Conservation (phyloP, 1,139 yeast species). For the Saccharomyces hybrid region DNA sequence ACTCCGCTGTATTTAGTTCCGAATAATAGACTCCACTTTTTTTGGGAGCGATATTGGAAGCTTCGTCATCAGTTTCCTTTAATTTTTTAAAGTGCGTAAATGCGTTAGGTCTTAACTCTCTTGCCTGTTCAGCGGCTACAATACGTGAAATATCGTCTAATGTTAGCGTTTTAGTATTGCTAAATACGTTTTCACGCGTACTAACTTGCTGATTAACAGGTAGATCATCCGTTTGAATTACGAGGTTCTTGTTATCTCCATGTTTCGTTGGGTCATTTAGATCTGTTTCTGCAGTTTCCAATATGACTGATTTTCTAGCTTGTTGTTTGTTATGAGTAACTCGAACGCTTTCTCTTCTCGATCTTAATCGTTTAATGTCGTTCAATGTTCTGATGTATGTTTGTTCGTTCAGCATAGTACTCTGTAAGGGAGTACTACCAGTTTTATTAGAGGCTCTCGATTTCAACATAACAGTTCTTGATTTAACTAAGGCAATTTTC, state of each 20-base stretch:
- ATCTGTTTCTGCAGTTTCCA: constrained; percentile 38
- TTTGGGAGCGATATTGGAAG: constrained; percentile 13
- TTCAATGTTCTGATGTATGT: constrained; percentile 62
- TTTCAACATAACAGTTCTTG: constrained; percentile 59
- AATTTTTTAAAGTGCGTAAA: constrained; percentile 31
- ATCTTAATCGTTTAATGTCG: constrained; percentile 71
- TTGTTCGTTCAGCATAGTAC: constrained; percentile 33
- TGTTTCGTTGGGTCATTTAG: constrained; percentile 7
- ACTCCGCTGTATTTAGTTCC: constrained; percentile 54
- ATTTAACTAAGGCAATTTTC: constrained; percentile 76
- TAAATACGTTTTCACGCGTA: constrained; percentile 48
- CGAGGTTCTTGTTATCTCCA: constrained; percentile 13
- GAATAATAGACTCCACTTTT: constrained; percentile 52
- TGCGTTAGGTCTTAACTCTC: constrained; percentile 58
- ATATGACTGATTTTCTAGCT: constrained; percentile 48
- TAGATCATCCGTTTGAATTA: constrained; percentile 26
- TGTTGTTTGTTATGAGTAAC: constrained; percentile 51
- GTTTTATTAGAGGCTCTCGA: constrained; percentile 21
- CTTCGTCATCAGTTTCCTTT: constrained; percentile 28
- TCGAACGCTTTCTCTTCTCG: constrained; percentile 63
- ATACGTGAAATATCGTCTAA: constrained; percentile 94
- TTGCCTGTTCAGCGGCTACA: constrained; percentile 94
- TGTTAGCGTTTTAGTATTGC: constrained; percentile 78
- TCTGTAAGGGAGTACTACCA: constrained; percentile 13
- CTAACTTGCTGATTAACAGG: constrained; percentile 4